Conservation (phyloP, 495 filamentous ascomycete genomes). For the Neurospora sp. region DNA sequence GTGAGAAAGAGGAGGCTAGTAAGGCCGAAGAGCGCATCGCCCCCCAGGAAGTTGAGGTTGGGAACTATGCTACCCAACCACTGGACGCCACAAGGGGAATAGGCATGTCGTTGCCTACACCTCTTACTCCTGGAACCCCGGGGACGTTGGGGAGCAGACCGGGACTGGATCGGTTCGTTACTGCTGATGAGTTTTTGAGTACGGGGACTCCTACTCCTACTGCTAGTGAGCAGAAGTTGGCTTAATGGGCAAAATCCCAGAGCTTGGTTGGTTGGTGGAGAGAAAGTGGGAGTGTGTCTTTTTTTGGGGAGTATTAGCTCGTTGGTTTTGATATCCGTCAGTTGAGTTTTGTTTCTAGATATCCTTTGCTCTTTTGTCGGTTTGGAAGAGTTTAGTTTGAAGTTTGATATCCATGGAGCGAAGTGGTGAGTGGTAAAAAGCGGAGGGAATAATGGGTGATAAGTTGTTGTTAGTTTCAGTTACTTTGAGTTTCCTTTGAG, state of each 20-base stretch:
- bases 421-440: too few relatives aligned
- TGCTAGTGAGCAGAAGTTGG: not conserved
- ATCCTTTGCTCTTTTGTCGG: not conserved
- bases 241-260: too few relatives aligned
- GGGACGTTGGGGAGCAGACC: constrained; percentile 15
- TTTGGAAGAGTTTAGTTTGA: too few relatives aligned
- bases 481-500: too few relatives aligned
- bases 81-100: not conserved
- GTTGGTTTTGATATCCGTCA: not conserved
- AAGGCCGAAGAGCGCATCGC: not conserved
- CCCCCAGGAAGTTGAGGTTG: not conserved
- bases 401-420: too few relatives aligned
- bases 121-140: not conserved
- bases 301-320: not conserved
- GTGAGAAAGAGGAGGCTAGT: not conserved
- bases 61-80: not conserved
- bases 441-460: too few relatives aligned
- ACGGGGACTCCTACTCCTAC: not conserved
- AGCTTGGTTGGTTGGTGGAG: too few relatives aligned
- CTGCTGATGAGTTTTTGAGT: constrained; percentile 24
- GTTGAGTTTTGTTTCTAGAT: not conserved
- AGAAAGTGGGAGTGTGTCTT: too few relatives aligned
- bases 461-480: too few relatives aligned
- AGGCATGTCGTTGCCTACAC: constrained; percentile 6
- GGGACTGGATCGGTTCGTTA: constrained; percentile 33